A percentile compares a stretch with the other conserved stretches of the same genome.
Conservation (phyloP, 2,329 filamentous ascomycete species). For the Hymenoscyphus albidus region DNA sequence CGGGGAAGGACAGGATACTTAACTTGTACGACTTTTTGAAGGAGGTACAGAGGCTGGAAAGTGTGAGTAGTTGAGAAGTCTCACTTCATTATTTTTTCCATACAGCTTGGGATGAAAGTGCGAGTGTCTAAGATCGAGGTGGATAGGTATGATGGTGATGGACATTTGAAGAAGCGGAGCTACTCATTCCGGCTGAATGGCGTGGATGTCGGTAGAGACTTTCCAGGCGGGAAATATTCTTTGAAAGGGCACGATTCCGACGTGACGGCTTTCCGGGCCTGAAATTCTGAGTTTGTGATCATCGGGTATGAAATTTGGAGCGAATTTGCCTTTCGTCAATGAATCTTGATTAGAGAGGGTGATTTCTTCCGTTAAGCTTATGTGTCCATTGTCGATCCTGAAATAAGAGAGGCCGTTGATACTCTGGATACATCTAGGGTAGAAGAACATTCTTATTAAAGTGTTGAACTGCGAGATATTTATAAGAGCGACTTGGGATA, state of each 20-base stretch:
- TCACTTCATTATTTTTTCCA: too few species aligned
- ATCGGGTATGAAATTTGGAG: constrained; percentile 8
- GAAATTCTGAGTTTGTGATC: constrained; percentile 10
- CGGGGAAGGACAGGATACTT: neutral
- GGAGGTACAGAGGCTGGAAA: neutral
- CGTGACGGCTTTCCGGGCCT: constrained; percentile 19
- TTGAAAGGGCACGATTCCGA: constrained; percentile 4
- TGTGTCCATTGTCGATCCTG: too few species aligned
- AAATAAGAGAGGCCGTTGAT: too few species aligned
- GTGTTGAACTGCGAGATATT: too few species aligned
- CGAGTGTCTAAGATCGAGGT: neutral
- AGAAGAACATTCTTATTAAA: too few species aligned
- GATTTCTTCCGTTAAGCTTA: neutral
- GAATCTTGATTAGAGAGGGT: neutral
- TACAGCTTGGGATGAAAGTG: neutral
- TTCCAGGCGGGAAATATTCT: constrained; percentile 7
- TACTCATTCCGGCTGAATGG: constrained; percentile 6
- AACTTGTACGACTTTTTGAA: neutral
- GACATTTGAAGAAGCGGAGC: constrained; percentile 2
- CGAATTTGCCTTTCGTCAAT: neutral
- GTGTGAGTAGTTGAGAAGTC: neutral
- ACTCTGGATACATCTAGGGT: too few species aligned
- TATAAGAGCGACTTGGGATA: too few species aligned
- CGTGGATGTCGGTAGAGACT: neutral
- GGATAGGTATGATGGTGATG: neutral